Evolutionary conservation across 495 filamentous ascomycete genomes (phyloP), one percentile per base, ranked within the genome.

Genomic region (Talaromyces trachyspermus): DNA sequence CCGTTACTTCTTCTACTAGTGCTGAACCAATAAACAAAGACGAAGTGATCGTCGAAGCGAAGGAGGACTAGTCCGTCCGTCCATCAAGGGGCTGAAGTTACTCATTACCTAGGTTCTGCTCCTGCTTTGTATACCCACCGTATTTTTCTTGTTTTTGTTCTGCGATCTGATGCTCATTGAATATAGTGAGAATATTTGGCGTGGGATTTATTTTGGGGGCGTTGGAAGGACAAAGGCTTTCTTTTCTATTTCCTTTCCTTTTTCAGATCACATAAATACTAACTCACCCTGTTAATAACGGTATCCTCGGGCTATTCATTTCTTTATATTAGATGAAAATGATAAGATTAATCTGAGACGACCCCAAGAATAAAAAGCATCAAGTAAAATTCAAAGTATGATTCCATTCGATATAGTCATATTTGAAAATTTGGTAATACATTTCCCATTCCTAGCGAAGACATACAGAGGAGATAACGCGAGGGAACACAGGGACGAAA

Each of bases 401-500:
- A n/a, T n/a, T n/a, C n/a, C n/a, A n/a, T n/a, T n/a, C n/a, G n/a
- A n/a, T n/a, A n/a, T n/a, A n/a, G n/a, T n/a, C n/a, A n/a, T n/a
- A n/a, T n/a, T n/a, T n/a, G n/a, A n/a, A n/a, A n/a, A n/a, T n/a
- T n/a, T n/a, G n/a, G n/a, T n/a, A n/a, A n/a, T n/a, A n/a, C n/a
- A n/a, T n/a, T n/a, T n/a, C 35, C 35, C 15, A 10, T 38, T 38
- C 35, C 17, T n/a, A n/a, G n/a, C n/a, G n/a, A n/a, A n/a, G n/a
- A n/a, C n/a, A n/a, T n/a, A n/a, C n/a, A n/a, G n/a, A n/a, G n/a
- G n/a, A n/a, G n/a, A n/a, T n/a, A n/a, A n/a, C n/a, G n/a, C n/a
- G n/a, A n/a, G n/a, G n/a, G n/a, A 53, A 54, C 46, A 37, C 54
- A 50, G 32, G 49, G 26, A 50, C 7, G 19, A 12, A 46, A 41